phyloP scores from a whole-genome alignment of 2,329 filamentous ascomycete genomes.

The Arthrobotrys conoides region DNA sequence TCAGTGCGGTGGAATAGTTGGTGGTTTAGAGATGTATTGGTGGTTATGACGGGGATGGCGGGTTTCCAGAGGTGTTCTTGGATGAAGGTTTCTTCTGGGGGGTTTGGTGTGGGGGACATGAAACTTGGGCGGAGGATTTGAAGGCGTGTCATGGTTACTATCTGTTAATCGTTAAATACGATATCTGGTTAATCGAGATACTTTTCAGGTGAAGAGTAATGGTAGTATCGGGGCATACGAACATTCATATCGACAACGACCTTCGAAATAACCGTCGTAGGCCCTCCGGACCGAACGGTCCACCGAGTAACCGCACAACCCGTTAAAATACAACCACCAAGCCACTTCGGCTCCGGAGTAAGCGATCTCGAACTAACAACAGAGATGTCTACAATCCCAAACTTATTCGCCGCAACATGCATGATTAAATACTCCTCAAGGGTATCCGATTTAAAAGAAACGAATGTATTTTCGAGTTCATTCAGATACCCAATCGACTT shows the following conservation, averaged over 20 bases:
- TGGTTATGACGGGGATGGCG: background rate
- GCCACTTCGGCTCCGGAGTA: background rate
- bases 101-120: background rate
- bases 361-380: background rate
- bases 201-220: too few species aligned
- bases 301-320: slow-evolving; percentile 2
- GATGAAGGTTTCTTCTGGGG: background rate
- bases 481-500: background rate
- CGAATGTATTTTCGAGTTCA: background rate
- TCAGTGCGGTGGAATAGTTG: background rate
- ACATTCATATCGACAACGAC: background rate
- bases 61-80: slow-evolving; percentile 4
- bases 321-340: background rate
- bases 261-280: background rate
- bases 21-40: background rate
- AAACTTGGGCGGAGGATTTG: slow-evolving; percentile 19
- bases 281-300: background rate
- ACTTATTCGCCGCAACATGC: slow-evolving; percentile 13
- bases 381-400: slow-evolving; percentile 3
- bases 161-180: background rate
- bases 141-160: background rate
- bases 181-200: background rate
- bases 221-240: background rate
- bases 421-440: background rate
- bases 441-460: background rate